Evolutionary conservation across 345 rosid species (phyloP).

Genomic region (Syzygium aqueum): DNA sequence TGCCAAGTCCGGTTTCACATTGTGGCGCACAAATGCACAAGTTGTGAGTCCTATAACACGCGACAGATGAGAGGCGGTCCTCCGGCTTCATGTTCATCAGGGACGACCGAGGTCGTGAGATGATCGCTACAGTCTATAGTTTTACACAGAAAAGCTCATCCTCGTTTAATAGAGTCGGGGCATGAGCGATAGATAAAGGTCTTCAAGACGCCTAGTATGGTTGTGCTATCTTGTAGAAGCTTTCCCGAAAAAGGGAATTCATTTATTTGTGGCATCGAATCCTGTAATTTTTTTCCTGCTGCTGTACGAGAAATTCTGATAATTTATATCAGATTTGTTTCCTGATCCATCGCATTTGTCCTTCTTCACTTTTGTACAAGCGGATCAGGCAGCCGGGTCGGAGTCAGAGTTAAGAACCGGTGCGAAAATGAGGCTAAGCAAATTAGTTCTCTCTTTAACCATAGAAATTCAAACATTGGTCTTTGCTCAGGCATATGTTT

Average conservation of each 20-base stretch:
- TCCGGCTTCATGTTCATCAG: constrained; percentile 43
- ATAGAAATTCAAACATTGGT: background rate
- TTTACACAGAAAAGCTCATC: background rate
- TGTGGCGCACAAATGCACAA: constrained; percentile 60
- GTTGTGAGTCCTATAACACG: constrained; percentile 72
- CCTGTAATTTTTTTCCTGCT: background rate
- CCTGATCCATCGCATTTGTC: background rate
- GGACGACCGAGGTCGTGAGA: constrained; percentile 36
- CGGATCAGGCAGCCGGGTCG: background rate
- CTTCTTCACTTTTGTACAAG: background rate
- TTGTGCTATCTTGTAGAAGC: background rate
- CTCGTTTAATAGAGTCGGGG: background rate
- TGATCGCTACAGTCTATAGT: constrained; percentile 4
- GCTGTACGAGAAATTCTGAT: background rate
- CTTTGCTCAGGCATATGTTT: too few relatives aligned
- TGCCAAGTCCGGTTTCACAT: constrained; percentile 58
- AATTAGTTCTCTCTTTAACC: background rate
- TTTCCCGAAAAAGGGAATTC: background rate
- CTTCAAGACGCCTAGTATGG: background rate
- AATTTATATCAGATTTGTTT: background rate
- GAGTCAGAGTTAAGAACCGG: background rate
- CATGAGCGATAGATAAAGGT: background rate
- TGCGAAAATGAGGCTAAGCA: background rate
- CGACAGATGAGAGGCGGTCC: constrained; percentile 51
- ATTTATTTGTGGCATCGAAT: background rate